phyloP scores from a whole-genome alignment of 2,329 filamentous ascomycete species.

The Xylaria sp. region DNA sequence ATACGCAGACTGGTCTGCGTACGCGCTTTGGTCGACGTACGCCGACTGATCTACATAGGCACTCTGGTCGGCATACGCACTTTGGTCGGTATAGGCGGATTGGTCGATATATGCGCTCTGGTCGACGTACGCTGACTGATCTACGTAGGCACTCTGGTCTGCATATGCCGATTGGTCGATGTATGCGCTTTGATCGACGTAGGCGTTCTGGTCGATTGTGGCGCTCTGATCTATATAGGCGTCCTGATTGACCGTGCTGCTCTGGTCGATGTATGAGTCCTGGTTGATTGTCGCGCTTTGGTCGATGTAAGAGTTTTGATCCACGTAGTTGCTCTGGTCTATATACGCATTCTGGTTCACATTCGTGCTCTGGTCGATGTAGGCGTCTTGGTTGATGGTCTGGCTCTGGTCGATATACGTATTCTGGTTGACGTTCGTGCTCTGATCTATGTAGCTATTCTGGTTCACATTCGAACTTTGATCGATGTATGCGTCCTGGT shows the following conservation, averaged over 20 bases:
- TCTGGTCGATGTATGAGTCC: slow-evolving; percentile 20
- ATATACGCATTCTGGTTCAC: slow-evolving; percentile 19
- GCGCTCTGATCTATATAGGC: slow-evolving; percentile 10
- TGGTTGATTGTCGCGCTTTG: slow-evolving; percentile 13
- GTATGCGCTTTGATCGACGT: slow-evolving; percentile 18
- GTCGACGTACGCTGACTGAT: slow-evolving; percentile 12
- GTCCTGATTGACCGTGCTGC: slow-evolving; percentile 8
- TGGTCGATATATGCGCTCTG: slow-evolving; percentile 21
- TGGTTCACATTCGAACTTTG: slow-evolving; percentile 7
- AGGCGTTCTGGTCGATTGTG: slow-evolving; percentile 9
- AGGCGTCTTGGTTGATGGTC: slow-evolving; percentile 1
- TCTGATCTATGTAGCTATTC: slow-evolving; percentile 12
- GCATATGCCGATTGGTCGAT: slow-evolving; percentile 18
- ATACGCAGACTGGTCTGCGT: slow-evolving; percentile 16
- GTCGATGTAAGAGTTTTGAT: slow-evolving; percentile 22
- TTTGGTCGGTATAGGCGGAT: slow-evolving; percentile 20
- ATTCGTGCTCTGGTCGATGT: slow-evolving; percentile 12
- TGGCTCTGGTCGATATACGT: slow-evolving; percentile 22
- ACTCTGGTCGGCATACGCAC: slow-evolving; percentile 25
- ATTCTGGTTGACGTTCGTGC: slow-evolving; percentile 8
- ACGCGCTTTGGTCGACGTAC: slow-evolving; percentile 18
- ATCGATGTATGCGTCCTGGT: not conserved
- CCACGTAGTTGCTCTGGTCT: slow-evolving; percentile 13
- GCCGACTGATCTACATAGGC: slow-evolving; percentile 7
- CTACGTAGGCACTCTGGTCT: slow-evolving; percentile 16